A percentile compares a stretch with the other conserved stretches of the same genome.
These are phyloP conservation scores for Kwoniella heveanensis DNA, from an alignment of 768 basidiomycete species.

Conservation along the genomic window DNA sequence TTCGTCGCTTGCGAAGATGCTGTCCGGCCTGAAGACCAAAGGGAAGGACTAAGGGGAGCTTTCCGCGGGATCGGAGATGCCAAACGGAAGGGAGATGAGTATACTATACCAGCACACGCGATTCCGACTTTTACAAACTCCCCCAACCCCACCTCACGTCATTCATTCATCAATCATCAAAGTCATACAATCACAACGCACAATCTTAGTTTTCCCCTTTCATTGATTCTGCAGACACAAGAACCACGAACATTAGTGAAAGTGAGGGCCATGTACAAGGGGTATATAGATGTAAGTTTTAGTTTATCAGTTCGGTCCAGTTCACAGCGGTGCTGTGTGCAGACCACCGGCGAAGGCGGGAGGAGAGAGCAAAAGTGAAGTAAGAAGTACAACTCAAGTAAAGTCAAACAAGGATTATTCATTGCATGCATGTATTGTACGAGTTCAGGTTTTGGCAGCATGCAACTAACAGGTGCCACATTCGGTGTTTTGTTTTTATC, in stretches of 20 bases:
- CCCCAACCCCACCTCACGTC: not conserved
- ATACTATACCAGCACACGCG: not conserved
- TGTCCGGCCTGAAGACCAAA: constrained; percentile 62
- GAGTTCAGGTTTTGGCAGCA: too few relatives aligned
- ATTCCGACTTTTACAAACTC: too few relatives aligned
- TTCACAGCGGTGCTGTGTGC: constrained; percentile 6
- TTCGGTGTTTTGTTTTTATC: not conserved
- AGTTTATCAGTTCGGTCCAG: not conserved
- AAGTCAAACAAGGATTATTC: not conserved
- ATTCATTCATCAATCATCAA: not conserved
- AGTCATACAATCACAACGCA: not conserved
- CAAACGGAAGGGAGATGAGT: too few relatives aligned
- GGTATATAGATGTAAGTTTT: not conserved
- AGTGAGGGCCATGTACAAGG: too few relatives aligned
- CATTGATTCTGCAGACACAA: too few relatives aligned
- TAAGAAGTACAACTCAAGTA: not conserved
- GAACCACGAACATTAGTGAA: too few relatives aligned
- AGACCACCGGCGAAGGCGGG: too few relatives aligned
- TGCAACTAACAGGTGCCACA: constrained; percentile 9
- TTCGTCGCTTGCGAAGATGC: constrained; percentile 86
- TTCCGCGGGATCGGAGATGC: not conserved
- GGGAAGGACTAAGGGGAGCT: constrained; percentile 37
- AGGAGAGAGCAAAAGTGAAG: not conserved
- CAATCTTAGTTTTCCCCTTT: not conserved
- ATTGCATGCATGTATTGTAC: constrained; percentile 14